Percentiles rank a stretch among this genome's conserved stretches.
These are phyloP conservation scores for Tetrahymena borealis DNA, from an alignment of 73 alveolate species.

Conservation along the genomic window DNA sequence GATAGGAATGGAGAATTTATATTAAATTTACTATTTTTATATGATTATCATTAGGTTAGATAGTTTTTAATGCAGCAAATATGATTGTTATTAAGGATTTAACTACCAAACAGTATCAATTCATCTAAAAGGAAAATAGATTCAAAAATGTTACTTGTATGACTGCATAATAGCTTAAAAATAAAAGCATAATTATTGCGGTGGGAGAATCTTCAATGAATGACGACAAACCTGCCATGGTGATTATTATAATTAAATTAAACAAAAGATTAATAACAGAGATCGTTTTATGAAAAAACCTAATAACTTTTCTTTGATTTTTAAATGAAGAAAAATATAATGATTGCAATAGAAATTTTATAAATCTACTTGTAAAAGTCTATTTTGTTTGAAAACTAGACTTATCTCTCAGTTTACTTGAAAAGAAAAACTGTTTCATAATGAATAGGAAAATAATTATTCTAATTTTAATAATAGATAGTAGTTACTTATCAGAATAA, in stretches of 20 bases:
- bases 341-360: no score
- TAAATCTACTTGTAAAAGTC: no score
- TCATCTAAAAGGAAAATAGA: conserved; percentile 11
- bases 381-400: no score
- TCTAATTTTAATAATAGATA: not conserved
- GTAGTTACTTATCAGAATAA: conserved; percentile 18
- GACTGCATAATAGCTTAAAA: conserved; percentile 24
- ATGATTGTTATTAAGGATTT: conserved; percentile 35
- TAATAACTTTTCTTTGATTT: no score
- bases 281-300: not conserved
- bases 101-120: conserved; percentile 6
- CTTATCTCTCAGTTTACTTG: no score
- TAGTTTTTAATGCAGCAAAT: conserved; percentile 35
- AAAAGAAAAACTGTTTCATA: not conserved
- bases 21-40: not conserved
- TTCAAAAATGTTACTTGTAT: conserved; percentile 34
- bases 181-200: conserved; percentile 15
- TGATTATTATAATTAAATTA: not conserved
- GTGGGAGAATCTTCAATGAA: conserved; percentile 28
- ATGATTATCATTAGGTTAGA: not conserved
- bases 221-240: not conserved
- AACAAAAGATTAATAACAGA: no score
- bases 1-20: no score
- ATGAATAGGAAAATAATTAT: not conserved
- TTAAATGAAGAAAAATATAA: no score